A percentile compares a stretch with the other conserved stretches of the same genome.
Conservation (phyloP, 768 basidiomycete genomes). For the Tulasnella sp. region DNA sequence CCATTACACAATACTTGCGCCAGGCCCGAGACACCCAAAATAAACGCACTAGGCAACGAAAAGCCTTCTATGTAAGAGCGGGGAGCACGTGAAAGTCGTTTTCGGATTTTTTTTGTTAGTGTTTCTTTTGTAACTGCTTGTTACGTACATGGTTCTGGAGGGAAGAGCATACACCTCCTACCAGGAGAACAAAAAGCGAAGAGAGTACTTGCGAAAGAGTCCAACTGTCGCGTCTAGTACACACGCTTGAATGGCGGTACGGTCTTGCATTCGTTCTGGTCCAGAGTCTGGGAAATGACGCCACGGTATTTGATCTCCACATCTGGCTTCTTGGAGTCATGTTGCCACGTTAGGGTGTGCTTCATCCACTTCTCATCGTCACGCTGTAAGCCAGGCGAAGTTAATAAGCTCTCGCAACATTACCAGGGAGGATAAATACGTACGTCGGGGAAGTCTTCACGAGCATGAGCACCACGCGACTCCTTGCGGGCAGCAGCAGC, state of each 20-base stretch:
- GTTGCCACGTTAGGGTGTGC: conserved; percentile 78
- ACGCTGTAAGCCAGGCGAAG: conserved; percentile 37
- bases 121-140: too few relatives aligned
- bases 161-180: too few relatives aligned
- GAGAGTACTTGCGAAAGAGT: not conserved
- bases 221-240: conserved; percentile 38
- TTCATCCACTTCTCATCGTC: conserved; percentile 94
- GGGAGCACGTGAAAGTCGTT: too few relatives aligned
- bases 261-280: conserved; percentile 92
- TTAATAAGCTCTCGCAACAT: not conserved
- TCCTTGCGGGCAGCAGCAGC: conserved; percentile 90
- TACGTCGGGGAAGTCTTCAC: conserved; percentile 95
- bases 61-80: too few relatives aligned
- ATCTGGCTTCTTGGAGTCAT: conserved; percentile 57
- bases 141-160: too few relatives aligned
- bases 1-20: too few relatives aligned
- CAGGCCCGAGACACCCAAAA: too few relatives aligned
- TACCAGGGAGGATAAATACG: conserved; percentile 20
- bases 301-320: conserved; percentile 81
- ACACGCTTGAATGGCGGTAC: conserved; percentile 98
- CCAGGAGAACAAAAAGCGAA: too few relatives aligned
- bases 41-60: too few relatives aligned
- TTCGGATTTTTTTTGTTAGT: too few relatives aligned
- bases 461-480: conserved; percentile 95
- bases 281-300: conserved; percentile 77